A percentile compares a stretch with the other conserved stretches of the same genome.
phyloP scores from a whole-genome alignment of 2,329 filamentous ascomycete species.

The Aspergillus piperis region DNA sequence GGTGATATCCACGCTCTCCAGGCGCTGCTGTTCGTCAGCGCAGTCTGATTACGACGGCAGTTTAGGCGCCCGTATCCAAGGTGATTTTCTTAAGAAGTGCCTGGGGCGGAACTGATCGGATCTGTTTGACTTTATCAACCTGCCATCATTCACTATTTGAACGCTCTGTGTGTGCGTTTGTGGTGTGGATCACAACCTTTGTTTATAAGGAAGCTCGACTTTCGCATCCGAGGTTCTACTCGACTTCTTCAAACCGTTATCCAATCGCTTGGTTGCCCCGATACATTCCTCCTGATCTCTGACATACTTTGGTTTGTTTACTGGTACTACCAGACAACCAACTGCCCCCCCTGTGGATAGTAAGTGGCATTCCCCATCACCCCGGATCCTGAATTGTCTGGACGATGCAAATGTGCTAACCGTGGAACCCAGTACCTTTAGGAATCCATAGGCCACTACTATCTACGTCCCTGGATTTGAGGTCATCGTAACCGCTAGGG shows the following conservation, averaged over 20 bases:
- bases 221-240: background rate
- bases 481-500: slow-evolving; percentile 2
- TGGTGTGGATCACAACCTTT: slow-evolving; percentile 8
- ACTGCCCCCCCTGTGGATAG: background rate
- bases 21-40: slow-evolving; percentile 11
- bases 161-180: background rate
- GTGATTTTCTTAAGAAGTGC: slow-evolving; percentile 1
- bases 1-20: slow-evolving; percentile 16
- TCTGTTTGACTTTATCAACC: background rate
- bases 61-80: slow-evolving; percentile 14
- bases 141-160: background rate
- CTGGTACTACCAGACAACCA: background rate
- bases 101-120: background rate
- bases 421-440: background rate
- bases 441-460: background rate
- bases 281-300: background rate
- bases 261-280: background rate
- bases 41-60: slow-evolving; percentile 3
- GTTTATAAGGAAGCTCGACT: slow-evolving; percentile 7
- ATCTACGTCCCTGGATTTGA: background rate
- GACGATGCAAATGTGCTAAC: background rate
- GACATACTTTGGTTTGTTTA: slow-evolving; percentile 2
- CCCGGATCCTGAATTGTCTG: background rate
- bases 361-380: background rate
- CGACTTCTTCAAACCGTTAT: background rate